Evolutionary conservation across 208 protist species (phyloP).

Genomic region (Crithidia fasciculata): DNA sequence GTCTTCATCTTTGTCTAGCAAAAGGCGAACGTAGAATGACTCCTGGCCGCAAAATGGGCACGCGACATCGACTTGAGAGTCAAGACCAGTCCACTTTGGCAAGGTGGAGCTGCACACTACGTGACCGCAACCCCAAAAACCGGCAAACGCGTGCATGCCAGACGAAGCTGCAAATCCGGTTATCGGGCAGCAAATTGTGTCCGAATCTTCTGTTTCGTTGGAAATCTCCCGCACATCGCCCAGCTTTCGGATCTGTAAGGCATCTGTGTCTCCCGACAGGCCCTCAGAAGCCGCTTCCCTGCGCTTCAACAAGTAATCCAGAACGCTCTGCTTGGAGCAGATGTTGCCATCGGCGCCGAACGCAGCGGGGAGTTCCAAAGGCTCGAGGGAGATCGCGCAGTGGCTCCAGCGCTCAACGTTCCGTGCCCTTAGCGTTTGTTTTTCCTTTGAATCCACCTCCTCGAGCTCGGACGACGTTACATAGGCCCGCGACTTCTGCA

Average conservation of each 20-base stretch:
- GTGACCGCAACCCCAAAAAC: slow-evolving; percentile 84
- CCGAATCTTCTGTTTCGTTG: slow-evolving; percentile 38
- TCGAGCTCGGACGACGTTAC: slow-evolving; percentile 35
- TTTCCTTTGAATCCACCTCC: slow-evolving; percentile 12
- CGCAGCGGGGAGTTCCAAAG: slow-evolving; percentile 56
- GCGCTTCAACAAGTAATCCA: slow-evolving; percentile 49
- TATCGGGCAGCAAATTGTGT: slow-evolving; percentile 60
- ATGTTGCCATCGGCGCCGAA: slow-evolving; percentile 74
- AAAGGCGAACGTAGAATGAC: slow-evolving; percentile 48
- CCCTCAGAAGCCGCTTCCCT: slow-evolving; percentile 14
- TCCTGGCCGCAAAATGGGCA: slow-evolving; percentile 50
- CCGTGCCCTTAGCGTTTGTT: slow-evolving; percentile 26
- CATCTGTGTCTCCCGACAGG: not conserved
- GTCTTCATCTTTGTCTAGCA: slow-evolving; percentile 37
- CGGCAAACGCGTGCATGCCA: slow-evolving; percentile 66
- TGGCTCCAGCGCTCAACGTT: slow-evolving; percentile 52
- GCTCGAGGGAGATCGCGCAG: slow-evolving; percentile 64
- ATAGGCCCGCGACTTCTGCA: slow-evolving; percentile 61
- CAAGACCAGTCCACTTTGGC: slow-evolving; percentile 1
- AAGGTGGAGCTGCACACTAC: slow-evolving; percentile 49
- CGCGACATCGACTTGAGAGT: slow-evolving; percentile 17
- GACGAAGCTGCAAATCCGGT: slow-evolving; percentile 51
- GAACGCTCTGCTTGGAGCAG: slow-evolving; percentile 70
- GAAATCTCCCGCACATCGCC: slow-evolving; percentile 64
- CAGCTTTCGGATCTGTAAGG: slow-evolving; percentile 36